phyloP scores from a whole-genome alignment of 225 moss, liverwort and hornwort species.

The Asterella californica region DNA sequence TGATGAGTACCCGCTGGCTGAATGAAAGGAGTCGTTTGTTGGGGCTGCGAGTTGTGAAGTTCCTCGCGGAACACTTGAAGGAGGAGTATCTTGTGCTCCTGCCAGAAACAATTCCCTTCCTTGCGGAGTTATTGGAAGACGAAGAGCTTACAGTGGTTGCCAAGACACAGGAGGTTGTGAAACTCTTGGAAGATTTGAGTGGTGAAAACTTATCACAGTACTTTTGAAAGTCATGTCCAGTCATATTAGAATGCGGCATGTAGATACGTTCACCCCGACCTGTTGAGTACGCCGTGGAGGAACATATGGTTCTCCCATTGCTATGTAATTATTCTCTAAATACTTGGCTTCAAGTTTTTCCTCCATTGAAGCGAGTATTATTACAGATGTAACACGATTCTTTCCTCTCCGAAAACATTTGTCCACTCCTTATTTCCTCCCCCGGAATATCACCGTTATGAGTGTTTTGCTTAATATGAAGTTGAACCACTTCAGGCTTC shows the following conservation, averaged over 20 bases:
- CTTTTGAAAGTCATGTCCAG: conserved; percentile 36
- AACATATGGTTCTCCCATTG: background rate
- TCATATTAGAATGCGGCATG: background rate
- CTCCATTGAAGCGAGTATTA: conserved; percentile 1
- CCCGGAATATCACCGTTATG: no score
- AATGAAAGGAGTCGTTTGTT: conserved; percentile 70
- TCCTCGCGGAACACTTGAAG: conserved; percentile 77
- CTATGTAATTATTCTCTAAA: background rate
- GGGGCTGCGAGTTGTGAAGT: conserved; percentile 68
- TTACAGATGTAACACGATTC: background rate
- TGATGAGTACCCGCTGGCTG: conserved; percentile 77
- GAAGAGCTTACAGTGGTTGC: conserved; percentile 65
- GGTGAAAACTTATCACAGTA: conserved; percentile 86
- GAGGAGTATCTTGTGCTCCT: conserved; percentile 90
- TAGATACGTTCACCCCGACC: background rate
- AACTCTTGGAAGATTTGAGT: conserved; percentile 76
- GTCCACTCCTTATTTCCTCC: no score
- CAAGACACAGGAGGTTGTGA: conserved; percentile 84
- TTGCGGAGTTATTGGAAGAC: conserved; percentile 90
- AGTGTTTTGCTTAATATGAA: no score
- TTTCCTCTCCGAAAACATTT: background rate
- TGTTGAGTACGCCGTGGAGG: background rate
- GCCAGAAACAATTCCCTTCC: conserved; percentile 89
- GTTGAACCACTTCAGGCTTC: no score
- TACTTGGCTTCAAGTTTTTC: background rate